Evolutionary conservation across 345 rosid species (phyloP).

Genomic region (Corchorus capsularis): DNA sequence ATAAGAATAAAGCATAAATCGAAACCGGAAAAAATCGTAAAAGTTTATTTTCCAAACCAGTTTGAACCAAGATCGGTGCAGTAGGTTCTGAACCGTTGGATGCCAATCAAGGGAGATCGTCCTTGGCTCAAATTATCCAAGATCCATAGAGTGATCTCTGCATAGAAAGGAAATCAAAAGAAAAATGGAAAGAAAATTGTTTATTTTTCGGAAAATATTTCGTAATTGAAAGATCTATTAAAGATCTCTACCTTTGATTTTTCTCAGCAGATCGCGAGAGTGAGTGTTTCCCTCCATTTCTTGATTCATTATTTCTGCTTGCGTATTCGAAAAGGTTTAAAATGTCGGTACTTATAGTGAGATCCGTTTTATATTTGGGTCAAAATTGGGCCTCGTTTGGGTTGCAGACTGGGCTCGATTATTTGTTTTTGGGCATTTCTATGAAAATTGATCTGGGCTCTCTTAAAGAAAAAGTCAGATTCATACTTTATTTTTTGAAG

Average conservation of each 20-base stretch:
- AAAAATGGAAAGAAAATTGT: background rate
- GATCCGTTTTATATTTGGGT: background rate
- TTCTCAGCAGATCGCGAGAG: conserved; percentile 38
- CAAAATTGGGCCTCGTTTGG: background rate
- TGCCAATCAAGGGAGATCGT: conserved; percentile 46
- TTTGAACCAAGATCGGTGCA: conserved; percentile 60
- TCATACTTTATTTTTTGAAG: too few species aligned
- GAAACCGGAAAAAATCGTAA: background rate
- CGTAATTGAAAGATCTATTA: background rate
- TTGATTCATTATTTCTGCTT: background rate
- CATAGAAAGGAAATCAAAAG: conserved; percentile 10
- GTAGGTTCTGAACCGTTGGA: conserved; percentile 64
- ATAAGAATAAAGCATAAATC: background rate
- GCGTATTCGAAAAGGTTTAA: background rate
- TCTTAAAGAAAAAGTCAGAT: too few species aligned
- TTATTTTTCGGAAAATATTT: background rate
- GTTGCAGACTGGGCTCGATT: background rate
- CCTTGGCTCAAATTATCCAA: conserved; percentile 52
- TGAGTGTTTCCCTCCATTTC: conserved; percentile 69
- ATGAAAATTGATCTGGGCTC: background rate
- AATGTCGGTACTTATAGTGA: background rate
- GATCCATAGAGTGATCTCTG: conserved; percentile 63
- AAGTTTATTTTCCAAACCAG: background rate
- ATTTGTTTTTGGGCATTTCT: background rate
- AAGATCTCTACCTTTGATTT: conserved; percentile 52